Evolutionary conservation across 2,329 filamentous ascomycete genomes (phyloP).

Genomic region (Fusarium brevicatenulatum): DNA sequence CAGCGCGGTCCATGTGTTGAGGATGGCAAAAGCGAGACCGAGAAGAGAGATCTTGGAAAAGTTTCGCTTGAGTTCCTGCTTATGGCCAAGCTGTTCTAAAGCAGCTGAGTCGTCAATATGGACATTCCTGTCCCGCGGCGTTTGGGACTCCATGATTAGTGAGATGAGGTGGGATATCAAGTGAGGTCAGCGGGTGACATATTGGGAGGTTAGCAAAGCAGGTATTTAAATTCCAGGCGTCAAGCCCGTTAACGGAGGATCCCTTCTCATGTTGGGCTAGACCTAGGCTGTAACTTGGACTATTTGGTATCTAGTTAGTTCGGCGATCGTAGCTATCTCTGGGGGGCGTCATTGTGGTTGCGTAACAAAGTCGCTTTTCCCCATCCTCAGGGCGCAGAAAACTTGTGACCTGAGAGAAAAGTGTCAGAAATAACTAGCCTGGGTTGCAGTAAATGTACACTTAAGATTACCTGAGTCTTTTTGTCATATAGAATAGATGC

Average conservation of each 20-base stretch:
- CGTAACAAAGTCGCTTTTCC: conserved; percentile 29
- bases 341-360: conserved; percentile 28
- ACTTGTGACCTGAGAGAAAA: fast-evolving
- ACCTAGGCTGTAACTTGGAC: conserved; percentile 28
- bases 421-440: fast-evolving
- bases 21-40: conserved; percentile 60
- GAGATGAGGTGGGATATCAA: neutral
- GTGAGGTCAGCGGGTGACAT: neutral
- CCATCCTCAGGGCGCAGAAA: neutral
- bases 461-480: fast-evolving
- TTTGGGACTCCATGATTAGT: conserved; percentile 34
- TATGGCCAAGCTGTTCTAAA: conserved; percentile 58
- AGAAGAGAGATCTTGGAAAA: conserved; percentile 61
- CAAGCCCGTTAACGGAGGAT: conserved; percentile 25
- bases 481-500: neutral
- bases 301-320: neutral
- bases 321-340: conserved; percentile 20
- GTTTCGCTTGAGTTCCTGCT: conserved; percentile 61
- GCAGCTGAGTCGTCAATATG: conserved; percentile 50
- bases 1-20: conserved; percentile 62
- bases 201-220: neutral
- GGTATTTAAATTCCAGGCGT: conserved; percentile 7
- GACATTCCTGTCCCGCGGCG: conserved; percentile 29
- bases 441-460: fast-evolving
- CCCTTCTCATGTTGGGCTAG: conserved; percentile 25